Conservation (phyloP, 2,329 filamentous ascomycete genomes). For the Aschersonia sp. region DNA sequence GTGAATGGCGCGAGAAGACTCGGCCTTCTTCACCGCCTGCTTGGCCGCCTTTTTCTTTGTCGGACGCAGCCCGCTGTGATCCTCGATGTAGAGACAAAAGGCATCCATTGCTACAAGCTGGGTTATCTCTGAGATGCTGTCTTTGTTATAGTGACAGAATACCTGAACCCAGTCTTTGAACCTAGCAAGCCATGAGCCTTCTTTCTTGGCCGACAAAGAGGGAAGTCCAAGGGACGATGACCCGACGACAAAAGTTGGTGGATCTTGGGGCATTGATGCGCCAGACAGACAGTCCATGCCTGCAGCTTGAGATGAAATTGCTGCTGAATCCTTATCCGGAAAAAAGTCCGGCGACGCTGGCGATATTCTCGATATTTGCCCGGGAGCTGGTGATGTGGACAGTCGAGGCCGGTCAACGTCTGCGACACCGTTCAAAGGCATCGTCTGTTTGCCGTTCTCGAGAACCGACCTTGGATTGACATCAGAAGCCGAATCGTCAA, state of each 20-base stretch:
- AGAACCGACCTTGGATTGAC: conserved; percentile 4
- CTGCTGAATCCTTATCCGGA: too few relatives aligned
- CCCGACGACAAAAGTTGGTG: conserved; percentile 9
- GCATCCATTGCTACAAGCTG: conserved; percentile 10
- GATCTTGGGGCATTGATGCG: conserved; percentile 8
- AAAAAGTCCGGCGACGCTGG: too few relatives aligned
- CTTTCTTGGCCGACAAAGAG: conserved; percentile 10
- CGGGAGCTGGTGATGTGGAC: too few relatives aligned
- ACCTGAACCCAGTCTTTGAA: conserved; percentile 19
- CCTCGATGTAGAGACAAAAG: conserved; percentile 17
- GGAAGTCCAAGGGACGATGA: conserved; percentile 13
- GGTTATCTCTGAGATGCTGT: conserved; percentile 10
- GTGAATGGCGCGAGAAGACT: conserved; percentile 11
- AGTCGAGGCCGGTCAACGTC: too few relatives aligned
- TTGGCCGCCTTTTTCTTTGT: conserved; percentile 18
- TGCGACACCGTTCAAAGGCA: neutral
- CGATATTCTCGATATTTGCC: too few relatives aligned
- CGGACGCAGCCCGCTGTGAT: conserved; percentile 13
- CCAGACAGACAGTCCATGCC: neutral
- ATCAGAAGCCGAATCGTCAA: conserved; percentile 11
- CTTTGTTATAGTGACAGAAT: conserved; percentile 14
- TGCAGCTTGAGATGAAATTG: too few relatives aligned
- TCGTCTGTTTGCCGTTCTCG: conserved; percentile 2
- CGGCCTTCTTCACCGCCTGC: conserved; percentile 12
- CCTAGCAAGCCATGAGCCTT: conserved; percentile 19